Base-by-base conservation (phyloP, 164 flowering plant species). In the Stephania yunnanensis region DNA sequence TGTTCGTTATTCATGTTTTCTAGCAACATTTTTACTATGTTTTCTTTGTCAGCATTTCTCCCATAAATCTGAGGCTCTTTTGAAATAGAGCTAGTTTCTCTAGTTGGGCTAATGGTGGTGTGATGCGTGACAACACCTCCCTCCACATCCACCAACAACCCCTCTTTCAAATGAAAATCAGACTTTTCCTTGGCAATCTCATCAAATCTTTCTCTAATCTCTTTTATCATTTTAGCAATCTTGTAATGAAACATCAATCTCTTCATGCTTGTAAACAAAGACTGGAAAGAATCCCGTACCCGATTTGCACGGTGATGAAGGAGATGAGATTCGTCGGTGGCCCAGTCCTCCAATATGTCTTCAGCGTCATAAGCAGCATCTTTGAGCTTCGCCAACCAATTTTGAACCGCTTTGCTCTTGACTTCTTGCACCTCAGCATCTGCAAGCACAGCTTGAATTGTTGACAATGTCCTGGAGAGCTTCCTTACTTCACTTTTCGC, bases 11-110 rank as follows among this genome's bases (percentile, higher is more conserved):
- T 36, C 42, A 36, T 36, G 17, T 55, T 55, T 55, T 55, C 17
- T 55, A 55, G 63, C 63, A 55, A 55, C 13, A 48, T 9, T 48
- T 48, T 48, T 9, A 48, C 53, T 48, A 48, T 48, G 53, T 48
- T 48, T 48, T 48, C 53, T 48, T 48, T 73, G 61, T 74, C 76
- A 11, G 25, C 36, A 3, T 66, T 70, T 42, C 76, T 74, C 55
- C 76, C 76, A 66, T 74, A 74, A 22, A 74, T 46, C 9, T 46
- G 63, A 15, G 3, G 10, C 50, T 46, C 64, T 29, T 1, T 17
- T 29, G 15, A 1, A 5, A 30, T 3, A 0, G 71, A 29, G 25
- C 46, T 11, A 74, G 76, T 74, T 66, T 74, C 36, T 66, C 73
- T 20, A 3, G 45, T 12, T 29, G 12, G 7, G 17, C 50, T 22